Evolutionary conservation across 345 rosid genomes (phyloP).

Genomic region (Toxicodendron radicans): DNA sequence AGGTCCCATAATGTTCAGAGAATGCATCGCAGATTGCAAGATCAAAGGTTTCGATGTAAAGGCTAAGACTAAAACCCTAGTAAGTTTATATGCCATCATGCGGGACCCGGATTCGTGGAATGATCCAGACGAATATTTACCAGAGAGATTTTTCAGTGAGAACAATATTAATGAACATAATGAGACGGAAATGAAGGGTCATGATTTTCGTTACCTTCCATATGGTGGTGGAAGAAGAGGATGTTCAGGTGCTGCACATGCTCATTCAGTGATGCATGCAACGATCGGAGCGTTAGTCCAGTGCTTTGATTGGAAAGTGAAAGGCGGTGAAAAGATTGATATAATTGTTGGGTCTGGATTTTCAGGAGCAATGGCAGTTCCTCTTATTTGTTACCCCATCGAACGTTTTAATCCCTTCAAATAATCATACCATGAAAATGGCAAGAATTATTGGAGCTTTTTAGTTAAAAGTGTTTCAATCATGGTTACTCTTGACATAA

Average conservation of each 20-base stretch:
- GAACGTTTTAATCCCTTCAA: conserved; percentile 29
- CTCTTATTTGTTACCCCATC: conserved; percentile 45
- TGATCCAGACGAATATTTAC: conserved; percentile 31
- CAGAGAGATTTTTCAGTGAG: conserved; percentile 38
- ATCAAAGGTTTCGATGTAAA: conserved; percentile 32
- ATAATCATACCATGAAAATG: background rate
- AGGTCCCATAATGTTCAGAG: conserved; percentile 24
- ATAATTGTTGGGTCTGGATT: conserved; percentile 22
- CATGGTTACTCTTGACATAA: background rate
- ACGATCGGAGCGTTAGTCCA: conserved; percentile 39
- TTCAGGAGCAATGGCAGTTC: conserved; percentile 47
- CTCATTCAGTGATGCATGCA: conserved; percentile 29
- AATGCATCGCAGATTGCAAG: conserved; percentile 28
- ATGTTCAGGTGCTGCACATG: conserved; percentile 28
- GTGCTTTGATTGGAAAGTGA: conserved; percentile 49
- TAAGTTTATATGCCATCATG: conserved; percentile 43
- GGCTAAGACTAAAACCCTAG: conserved; percentile 29
- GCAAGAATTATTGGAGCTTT: background rate
- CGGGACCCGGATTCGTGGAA: conserved; percentile 34
- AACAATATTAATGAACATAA: conserved; percentile 8
- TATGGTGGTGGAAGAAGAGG: conserved; percentile 50
- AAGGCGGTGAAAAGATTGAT: conserved; percentile 29
- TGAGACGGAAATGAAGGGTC: conserved; percentile 22
- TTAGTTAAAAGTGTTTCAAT: background rate
- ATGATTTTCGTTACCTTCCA: conserved; percentile 38